phyloP scores from a whole-genome alignment of 352 stramenopile species.

The Phytopythium litorale region DNA sequence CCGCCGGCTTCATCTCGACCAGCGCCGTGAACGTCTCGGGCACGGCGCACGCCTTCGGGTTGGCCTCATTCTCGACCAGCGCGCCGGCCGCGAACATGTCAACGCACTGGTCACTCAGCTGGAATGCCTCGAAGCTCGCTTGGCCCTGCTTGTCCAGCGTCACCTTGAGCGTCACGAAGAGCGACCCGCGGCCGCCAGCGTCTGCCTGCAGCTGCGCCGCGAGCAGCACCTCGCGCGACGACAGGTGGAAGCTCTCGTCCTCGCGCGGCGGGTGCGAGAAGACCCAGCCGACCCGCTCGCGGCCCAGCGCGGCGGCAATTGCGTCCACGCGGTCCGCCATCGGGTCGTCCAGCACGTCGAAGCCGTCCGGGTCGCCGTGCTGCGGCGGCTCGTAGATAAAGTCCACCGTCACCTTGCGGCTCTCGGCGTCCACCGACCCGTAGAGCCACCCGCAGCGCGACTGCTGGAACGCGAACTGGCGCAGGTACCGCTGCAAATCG shows the following conservation, averaged over 20 bases:
- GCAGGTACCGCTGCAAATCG: constrained; percentile 90
- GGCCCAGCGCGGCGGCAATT: constrained; percentile 84
- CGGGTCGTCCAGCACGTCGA: constrained; percentile 92
- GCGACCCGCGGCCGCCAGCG: constrained; percentile 90
- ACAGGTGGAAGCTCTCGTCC: constrained; percentile 94
- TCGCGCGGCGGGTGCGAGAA: constrained; percentile 96
- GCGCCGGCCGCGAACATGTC: constrained; percentile 97
- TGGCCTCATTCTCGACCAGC: constrained; percentile 80
- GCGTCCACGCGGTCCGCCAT: constrained; percentile 80
- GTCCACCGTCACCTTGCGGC: constrained; percentile 89
- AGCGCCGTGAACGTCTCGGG: constrained; percentile 97
- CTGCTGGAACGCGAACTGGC: constrained; percentile 92
- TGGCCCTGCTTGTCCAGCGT: constrained; percentile 92
- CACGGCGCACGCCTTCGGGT: constrained; percentile 92
- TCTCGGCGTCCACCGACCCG: constrained; percentile 84
- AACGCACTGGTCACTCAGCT: constrained; percentile 96
- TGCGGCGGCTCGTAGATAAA: constrained; percentile 97
- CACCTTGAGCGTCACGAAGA: constrained; percentile 96
- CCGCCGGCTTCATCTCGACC: constrained; percentile 92
- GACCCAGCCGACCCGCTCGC: constrained; percentile 96
- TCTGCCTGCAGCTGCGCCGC: constrained; percentile 95
- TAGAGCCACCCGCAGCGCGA: constrained; percentile 95
- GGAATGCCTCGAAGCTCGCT: constrained; percentile 95
- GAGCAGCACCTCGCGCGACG: constrained; percentile 85
- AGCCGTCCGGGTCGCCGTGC: constrained; percentile 83